Evolutionary conservation across 2,329 filamentous ascomycete species (phyloP).

Genomic region (Xylaria sp.): DNA sequence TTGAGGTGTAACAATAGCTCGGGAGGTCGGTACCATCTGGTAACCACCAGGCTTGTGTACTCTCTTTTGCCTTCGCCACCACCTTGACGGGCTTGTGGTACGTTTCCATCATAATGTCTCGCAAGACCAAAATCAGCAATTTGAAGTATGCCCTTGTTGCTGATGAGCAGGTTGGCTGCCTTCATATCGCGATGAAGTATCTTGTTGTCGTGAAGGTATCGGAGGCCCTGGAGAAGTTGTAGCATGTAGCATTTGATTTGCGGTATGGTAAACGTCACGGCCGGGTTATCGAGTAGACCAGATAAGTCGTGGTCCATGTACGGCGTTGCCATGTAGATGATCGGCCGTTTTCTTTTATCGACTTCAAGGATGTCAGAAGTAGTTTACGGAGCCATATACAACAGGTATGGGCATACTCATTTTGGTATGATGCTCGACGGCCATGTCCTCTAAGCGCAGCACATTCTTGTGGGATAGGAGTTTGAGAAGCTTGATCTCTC

Average conservation of each 20-base stretch:
- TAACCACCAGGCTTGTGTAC: slow-evolving; percentile 97
- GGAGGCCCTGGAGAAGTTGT: slow-evolving; percentile 88
- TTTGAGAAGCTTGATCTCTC: slow-evolving; percentile 97
- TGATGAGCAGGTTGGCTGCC: slow-evolving; percentile 95
- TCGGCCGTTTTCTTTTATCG: slow-evolving; percentile 82
- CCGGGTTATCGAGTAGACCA: slow-evolving; percentile 92
- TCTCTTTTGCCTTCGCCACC: slow-evolving; percentile 87
- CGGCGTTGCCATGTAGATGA: slow-evolving; percentile 98
- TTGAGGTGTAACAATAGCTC: slow-evolving; percentile 89
- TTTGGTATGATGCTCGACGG: slow-evolving; percentile 75
- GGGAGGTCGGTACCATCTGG: slow-evolving; percentile 94
- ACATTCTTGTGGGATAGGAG: slow-evolving; percentile 92
- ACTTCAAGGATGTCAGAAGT: slow-evolving; percentile 58
- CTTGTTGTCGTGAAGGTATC: slow-evolving; percentile 87
- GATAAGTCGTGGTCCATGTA: slow-evolving; percentile 99
- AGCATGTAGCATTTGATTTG: slow-evolving; percentile 99
- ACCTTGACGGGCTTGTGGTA: slow-evolving; percentile 78
- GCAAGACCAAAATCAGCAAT: slow-evolving; percentile 98
- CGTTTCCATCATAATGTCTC: slow-evolving; percentile 87
- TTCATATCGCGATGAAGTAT: slow-evolving; percentile 99
- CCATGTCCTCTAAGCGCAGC: slow-evolving; percentile 91
- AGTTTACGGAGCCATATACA: slow-evolving; percentile 17
- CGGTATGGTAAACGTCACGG: slow-evolving; percentile 83
- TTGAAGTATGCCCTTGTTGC: slow-evolving; percentile 90
- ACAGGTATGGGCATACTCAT: slow-evolving; percentile 42